Conservation (phyloP, 345 rosid genomes). For the Melaleuca alternifolia region DNA sequence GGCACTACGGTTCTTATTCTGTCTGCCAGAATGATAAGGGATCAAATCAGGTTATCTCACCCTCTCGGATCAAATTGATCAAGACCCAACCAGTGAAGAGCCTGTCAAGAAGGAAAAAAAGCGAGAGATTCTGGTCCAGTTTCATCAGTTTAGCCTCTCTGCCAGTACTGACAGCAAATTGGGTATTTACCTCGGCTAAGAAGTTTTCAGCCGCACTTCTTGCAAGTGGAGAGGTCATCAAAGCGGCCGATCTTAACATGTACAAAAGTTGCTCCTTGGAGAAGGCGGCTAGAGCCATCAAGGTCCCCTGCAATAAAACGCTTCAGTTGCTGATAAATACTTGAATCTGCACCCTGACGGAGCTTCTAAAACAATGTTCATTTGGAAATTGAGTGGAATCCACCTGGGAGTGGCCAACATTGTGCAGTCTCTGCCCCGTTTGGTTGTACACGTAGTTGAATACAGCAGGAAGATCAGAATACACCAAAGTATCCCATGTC, state of each 20-base stretch:
- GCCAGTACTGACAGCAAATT: not conserved
- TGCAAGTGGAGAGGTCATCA: conserved; percentile 29
- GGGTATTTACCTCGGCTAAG: conserved; percentile 27
- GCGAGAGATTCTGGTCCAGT: not conserved
- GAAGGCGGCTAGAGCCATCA: conserved; percentile 41
- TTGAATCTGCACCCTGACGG: not conserved
- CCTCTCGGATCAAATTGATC: conserved; percentile 28
- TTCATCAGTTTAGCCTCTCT: not conserved
- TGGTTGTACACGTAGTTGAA: conserved; percentile 23
- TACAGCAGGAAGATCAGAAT: conserved; percentile 44
- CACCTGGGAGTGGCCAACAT: conserved; percentile 42
- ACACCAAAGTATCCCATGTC: conserved; percentile 46
- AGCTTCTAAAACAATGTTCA: not conserved
- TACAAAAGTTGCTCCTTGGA: conserved; percentile 22
- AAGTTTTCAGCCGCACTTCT: conserved; percentile 19
- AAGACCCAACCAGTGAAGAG: conserved; percentile 20
- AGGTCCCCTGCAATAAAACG: conserved; percentile 24
- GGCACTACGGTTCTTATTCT: not conserved
- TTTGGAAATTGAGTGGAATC: not conserved
- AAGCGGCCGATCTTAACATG: conserved; percentile 39
- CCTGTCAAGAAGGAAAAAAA: conserved; percentile 16
- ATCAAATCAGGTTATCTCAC: conserved; percentile 7
- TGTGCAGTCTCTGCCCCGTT: conserved; percentile 34
- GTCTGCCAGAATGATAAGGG: not conserved
- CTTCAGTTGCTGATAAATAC: not conserved